Evolutionary conservation across 1,139 yeast species (phyloP), one percentile per base, ranked within the genome.

Genomic region (Lodderomyces theae): DNA sequence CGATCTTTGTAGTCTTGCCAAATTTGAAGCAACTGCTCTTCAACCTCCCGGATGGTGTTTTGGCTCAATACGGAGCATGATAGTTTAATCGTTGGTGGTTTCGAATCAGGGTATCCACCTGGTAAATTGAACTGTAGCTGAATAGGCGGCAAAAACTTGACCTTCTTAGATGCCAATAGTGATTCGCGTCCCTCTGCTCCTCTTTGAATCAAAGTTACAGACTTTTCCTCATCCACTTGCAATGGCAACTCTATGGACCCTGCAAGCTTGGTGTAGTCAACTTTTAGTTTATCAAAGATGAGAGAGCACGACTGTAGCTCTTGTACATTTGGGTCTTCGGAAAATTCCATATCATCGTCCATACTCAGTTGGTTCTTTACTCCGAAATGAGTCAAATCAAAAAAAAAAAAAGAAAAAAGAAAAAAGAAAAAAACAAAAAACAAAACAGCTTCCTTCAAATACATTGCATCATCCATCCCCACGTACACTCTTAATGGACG

Each of bases 261-360:
- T 0, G 51, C 11, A 10, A 45, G 44, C 1, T 40, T n/a, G 0
- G 29, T 37, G 1, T 38, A 39, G 34, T 58, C 53, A 4, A 69
- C 43, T 3, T 44, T 42, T 9, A 51, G 53, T 47, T 78, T 78
- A 1, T 82, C 82, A 50, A 66, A 81, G 35, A 80, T 79, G 3
- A 74, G 72, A 40, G 49, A 49, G 26, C 80, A 51, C 2, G 79
- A 68, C 38, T 67, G 71, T 21, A 80, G 53, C 49, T 79, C 84
- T 43, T 74, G 72, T 11, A 42, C 38, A 28, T 54, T 42, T 37
- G 43, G 25, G 45, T 62, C 62, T 3, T 58, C 61, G 1, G 63
- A 52, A 41, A 54, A 57, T 23, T 34, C 36, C 12, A 28, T 28
- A 15, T 28, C 31, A 5, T 28, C 10, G 9, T 26, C n/a, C 30